Percentiles rank a stretch among this genome's conserved stretches.
phyloP scores from a whole-genome alignment of 805 yeast species.

The Hanseniaspora osmophila region DNA sequence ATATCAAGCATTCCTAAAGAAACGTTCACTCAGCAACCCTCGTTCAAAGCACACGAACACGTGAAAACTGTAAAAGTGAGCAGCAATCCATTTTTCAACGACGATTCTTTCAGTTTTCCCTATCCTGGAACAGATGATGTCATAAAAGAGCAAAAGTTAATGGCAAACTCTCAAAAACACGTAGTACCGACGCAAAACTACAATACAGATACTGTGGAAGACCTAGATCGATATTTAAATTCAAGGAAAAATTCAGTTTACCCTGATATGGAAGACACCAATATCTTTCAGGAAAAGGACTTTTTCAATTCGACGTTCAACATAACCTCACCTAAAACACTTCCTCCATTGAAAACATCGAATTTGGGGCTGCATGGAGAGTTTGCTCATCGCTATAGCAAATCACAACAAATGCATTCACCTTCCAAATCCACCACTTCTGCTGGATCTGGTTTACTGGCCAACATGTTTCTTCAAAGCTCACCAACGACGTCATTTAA shows the following conservation, averaged over 20 bases:
- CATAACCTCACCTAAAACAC: slow-evolving; percentile 1
- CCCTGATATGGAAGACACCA: background rate
- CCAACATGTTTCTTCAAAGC: background rate
- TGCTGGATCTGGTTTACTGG: background rate
- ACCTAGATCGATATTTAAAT: slow-evolving; percentile 2
- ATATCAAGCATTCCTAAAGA: background rate
- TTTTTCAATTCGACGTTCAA: slow-evolving; percentile 2
- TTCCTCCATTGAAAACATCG: background rate
- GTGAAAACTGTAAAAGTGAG: background rate
- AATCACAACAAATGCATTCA: background rate
- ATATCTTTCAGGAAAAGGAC: background rate
- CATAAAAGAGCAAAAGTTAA: background rate
- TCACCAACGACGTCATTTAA: background rate
- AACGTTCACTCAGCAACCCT: background rate
- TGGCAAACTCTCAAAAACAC: background rate
- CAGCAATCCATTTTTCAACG: background rate
- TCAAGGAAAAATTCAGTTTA: background rate
- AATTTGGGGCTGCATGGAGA: background rate
- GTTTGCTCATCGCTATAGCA: background rate
- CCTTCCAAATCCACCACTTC: background rate
- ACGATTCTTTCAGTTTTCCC: background rate
- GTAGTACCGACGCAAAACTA: background rate
- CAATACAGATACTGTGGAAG: slow-evolving; percentile 1
- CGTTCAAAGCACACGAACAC: background rate
- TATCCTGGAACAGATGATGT: background rate